Evolutionary conservation across 371 early-diverging fungal genomes (phyloP), one percentile per base, ranked within the genome.

Genomic region (Mortierella sp.): DNA sequence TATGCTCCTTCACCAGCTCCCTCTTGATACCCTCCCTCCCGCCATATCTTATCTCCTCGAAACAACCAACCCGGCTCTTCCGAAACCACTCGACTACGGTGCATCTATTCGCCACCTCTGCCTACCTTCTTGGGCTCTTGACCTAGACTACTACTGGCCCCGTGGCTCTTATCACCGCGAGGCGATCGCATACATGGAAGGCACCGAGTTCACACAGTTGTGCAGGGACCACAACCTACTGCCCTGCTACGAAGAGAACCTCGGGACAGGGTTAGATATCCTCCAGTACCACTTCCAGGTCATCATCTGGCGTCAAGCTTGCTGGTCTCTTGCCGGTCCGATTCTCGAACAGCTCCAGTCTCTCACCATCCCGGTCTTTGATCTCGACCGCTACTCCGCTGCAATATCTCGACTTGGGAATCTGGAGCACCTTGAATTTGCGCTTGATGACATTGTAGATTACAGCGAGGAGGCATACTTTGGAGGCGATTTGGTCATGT

Each of bases 271-370:
- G 18, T 1, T 1, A 35, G 65, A 63, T 7, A 21, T 63, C 38
- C 65, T 18, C 4, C 2, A 3, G 7, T 35, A 21, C 5, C 65
- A 63, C 21, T 63, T 21, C 8, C 65, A 63, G 21, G 65, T 32
- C 35, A 18, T 63, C 8, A 7, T 63, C 65, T 63, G 35, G 32
- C 65, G 35, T 6, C 32, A 35, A 32, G 65, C 65, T 8, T 21
- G 32, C 8, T 63, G 65, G 65, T 6, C 21, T 21, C 65, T 63
- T 38, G 38, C 65, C 18, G 16, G 32, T 32, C 65, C 65, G 16
- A 63, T 63, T 3, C 32, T 63, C 8, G 65, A 63, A 8, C 65
- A 63, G 65, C 65, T 63, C 35, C 65, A 63, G 38, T 63, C 65
- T 18, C 32, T 63, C 21, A 63, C 65, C 35, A 32, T 63, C 35